These are phyloP conservation scores for Pseudoneurospora amorphoporcata DNA, from an alignment of 495 filamentous ascomycete species.

Conservation along the genomic window DNA sequence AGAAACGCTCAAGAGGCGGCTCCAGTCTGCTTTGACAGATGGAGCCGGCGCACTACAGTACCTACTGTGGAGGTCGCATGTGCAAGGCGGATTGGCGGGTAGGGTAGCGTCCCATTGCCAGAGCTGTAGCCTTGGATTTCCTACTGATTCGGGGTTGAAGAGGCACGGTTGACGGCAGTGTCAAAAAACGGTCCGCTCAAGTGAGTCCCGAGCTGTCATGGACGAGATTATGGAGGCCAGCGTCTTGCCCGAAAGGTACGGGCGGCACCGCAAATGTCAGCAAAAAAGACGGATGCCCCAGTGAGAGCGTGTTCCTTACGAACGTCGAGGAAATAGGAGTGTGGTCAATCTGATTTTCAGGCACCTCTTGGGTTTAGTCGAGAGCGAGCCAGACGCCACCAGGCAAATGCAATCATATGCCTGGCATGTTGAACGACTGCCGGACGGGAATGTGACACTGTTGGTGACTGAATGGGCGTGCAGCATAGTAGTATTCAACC, in stretches of 20 bases:
- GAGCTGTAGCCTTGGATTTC: background rate
- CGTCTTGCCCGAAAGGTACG: background rate
- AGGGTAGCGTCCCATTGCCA: background rate
- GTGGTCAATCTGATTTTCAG: background rate
- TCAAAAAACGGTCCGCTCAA: background rate
- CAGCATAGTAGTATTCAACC: background rate
- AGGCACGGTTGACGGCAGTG: background rate
- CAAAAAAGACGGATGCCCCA: constrained; percentile 16
- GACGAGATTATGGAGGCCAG: background rate
- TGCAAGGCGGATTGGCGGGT: background rate
- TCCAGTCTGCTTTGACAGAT: background rate
- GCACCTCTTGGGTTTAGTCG: background rate
- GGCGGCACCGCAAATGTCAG: background rate
- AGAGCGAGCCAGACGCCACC: background rate
- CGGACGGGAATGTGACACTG: background rate
- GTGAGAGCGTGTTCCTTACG: constrained; percentile 6
- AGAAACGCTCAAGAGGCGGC: background rate
- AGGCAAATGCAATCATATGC: background rate
- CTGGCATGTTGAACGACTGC: background rate
- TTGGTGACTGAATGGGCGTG: background rate
- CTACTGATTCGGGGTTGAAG: background rate
- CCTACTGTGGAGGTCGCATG: background rate
- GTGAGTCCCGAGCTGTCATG: background rate
- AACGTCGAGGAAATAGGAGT: background rate
- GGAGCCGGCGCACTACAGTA: background rate